Conservation (phyloP, 1,284 basidiomycete genomes). For the Cronartium quercuum region DNA sequence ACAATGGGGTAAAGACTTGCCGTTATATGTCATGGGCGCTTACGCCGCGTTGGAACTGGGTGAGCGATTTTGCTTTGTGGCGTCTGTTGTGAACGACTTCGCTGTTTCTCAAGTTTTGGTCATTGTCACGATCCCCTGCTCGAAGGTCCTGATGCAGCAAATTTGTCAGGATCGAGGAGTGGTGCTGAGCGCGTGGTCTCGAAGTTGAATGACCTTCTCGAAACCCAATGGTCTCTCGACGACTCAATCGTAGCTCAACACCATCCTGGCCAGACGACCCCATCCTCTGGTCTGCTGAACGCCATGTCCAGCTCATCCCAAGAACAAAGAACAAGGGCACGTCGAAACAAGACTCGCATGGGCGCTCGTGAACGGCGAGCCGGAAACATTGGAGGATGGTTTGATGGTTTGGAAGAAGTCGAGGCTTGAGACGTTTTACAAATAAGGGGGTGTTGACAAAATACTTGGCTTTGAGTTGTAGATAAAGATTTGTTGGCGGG, state of each 20-base stretch:
- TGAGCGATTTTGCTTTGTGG: conserved; percentile 2
- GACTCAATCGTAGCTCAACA: background rate
- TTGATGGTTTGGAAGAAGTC: conserved; percentile 30
- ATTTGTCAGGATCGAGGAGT: conserved; percentile 23
- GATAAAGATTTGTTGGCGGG: too few relatives aligned
- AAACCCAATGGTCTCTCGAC: conserved; percentile 25
- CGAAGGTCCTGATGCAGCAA: conserved; percentile 35
- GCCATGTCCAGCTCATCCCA: background rate
- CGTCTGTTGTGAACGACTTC: background rate
- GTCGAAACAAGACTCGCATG: conserved; percentile 7
- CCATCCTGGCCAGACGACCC: background rate
- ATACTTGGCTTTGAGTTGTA: too few relatives aligned
- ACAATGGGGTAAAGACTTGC: conserved; percentile 27
- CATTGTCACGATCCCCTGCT: background rate
- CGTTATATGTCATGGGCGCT: conserved; percentile 37
- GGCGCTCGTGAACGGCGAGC: conserved; percentile 32
- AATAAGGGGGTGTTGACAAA: too few relatives aligned
- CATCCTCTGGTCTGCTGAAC: background rate
- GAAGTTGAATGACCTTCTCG: conserved; percentile 33
- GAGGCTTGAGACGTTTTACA: conserved; percentile 2
- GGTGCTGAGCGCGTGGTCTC: conserved; percentile 30
- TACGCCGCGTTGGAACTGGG: conserved; percentile 34
- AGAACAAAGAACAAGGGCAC: background rate
- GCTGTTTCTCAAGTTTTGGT: background rate
- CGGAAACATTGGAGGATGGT: conserved; percentile 37